Percentiles rank a stretch among this genome's conserved stretches.
Evolutionary conservation across 768 basidiomycete species (phyloP).

Genomic region (Russula olivacea): DNA sequence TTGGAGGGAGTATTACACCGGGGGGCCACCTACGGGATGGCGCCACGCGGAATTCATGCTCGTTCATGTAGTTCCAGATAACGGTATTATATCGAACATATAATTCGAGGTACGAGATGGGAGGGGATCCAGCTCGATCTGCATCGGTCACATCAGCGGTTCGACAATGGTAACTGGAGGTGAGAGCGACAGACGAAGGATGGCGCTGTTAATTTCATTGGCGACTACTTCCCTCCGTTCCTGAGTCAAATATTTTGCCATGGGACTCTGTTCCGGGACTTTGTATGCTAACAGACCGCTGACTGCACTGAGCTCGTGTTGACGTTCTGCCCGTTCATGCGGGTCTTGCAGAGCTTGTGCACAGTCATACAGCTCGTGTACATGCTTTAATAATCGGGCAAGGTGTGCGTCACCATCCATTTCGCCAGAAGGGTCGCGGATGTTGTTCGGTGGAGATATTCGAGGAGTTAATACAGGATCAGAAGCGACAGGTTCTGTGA

Average conservation of each 20-base stretch:
- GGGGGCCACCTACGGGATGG: slow-evolving; percentile 34
- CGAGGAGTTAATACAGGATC: slow-evolving; percentile 20
- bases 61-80: slow-evolving; percentile 53
- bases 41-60: slow-evolving; percentile 42
- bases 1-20: slow-evolving; percentile 44
- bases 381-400: slow-evolving; percentile 46
- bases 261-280: slow-evolving; percentile 68
- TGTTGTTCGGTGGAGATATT: slow-evolving; percentile 20
- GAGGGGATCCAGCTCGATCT: slow-evolving; percentile 49
- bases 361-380: slow-evolving; percentile 61
- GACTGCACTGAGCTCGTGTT: slow-evolving; percentile 67
- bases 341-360: slow-evolving; percentile 51
- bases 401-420: slow-evolving; percentile 39
- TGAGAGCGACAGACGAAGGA: slow-evolving; percentile 55
- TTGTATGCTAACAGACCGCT: slow-evolving; percentile 78
- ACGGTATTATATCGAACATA: slow-evolving; percentile 58
- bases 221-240: slow-evolving; percentile 76
- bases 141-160: background rate
- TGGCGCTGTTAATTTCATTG: slow-evolving; percentile 82
- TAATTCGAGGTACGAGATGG: slow-evolving; percentile 59
- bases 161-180: background rate
- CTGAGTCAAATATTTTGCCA: slow-evolving; percentile 69
- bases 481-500: slow-evolving; percentile 8
- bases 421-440: slow-evolving; percentile 30
- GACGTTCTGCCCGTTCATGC: slow-evolving; percentile 54